These are phyloP conservation scores for Wickerhamomyces canadensis DNA, from an alignment of 805 yeast species.

Conservation along the genomic window DNA sequence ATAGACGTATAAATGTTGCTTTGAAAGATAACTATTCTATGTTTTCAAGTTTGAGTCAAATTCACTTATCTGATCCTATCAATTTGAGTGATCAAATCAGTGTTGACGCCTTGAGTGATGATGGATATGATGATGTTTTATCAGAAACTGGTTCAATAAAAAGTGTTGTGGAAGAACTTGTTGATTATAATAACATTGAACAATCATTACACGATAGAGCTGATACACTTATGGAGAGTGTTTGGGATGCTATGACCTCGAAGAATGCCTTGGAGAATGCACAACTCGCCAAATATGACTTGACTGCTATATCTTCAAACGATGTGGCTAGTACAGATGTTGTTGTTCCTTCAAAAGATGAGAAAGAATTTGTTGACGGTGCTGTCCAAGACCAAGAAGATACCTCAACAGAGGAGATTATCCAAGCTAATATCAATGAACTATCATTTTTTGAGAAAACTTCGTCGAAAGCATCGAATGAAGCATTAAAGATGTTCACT, in stretches of 20 bases:
- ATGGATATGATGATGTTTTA: conserved; percentile 8
- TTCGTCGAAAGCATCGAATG: conserved; percentile 13
- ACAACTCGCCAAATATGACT: conserved; percentile 14
- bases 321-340: too few species aligned
- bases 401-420: conserved; percentile 13
- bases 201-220: conserved; percentile 51
- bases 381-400: conserved; percentile 12
- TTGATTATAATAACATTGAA: conserved; percentile 29
- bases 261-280: conserved; percentile 21
- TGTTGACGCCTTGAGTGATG: conserved; percentile 6
- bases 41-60: conserved; percentile 16
- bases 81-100: too few species aligned
- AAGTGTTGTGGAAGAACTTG: conserved; percentile 10
- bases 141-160: conserved; percentile 12
- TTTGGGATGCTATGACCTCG: conserved; percentile 51
- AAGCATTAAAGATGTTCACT: conserved; percentile 19
- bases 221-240: conserved; percentile 59
- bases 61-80: too few species aligned
- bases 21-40: conserved; percentile 23
- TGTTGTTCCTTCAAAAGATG: too few species aligned
- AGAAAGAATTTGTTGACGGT: not conserved
- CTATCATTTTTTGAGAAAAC: conserved; percentile 24
- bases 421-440: conserved; percentile 24
- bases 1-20: conserved; percentile 29
- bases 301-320: conserved; percentile 4